These are phyloP conservation scores for Apiotrichum montevideense DNA, from an alignment of 1,284 basidiomycete genomes.

Conservation along the genomic window DNA sequence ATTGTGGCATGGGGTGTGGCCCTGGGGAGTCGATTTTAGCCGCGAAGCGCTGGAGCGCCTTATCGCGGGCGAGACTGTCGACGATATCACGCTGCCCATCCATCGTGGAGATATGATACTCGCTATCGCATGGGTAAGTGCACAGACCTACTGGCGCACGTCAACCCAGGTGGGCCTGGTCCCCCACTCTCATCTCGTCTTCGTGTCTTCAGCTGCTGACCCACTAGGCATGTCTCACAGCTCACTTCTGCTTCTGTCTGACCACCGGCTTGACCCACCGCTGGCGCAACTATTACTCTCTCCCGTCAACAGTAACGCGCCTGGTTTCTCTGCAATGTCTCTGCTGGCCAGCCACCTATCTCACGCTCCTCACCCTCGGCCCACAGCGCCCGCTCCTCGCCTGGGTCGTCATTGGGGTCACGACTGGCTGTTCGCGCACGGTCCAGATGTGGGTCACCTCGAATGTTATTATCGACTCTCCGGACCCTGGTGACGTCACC, in stretches of 20 bases:
- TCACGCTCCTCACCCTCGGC: slow-evolving; percentile 44
- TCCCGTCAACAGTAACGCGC: slow-evolving; percentile 46
- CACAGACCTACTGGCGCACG: too few relatives aligned
- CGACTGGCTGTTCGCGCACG: slow-evolving; percentile 42
- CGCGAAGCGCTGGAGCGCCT: slow-evolving; percentile 37
- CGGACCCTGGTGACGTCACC: background rate
- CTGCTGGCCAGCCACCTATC: slow-evolving; percentile 48
- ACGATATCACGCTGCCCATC: slow-evolving; percentile 21
- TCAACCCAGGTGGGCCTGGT: too few relatives aligned
- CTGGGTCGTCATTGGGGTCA: slow-evolving; percentile 49
- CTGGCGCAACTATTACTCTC: slow-evolving; percentile 48
- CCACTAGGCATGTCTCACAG: slow-evolving; percentile 42
- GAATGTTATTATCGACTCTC: slow-evolving; percentile 31
- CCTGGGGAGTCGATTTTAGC: slow-evolving; percentile 40
- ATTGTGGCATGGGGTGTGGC: slow-evolving; percentile 37
- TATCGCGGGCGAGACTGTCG: slow-evolving; percentile 18
- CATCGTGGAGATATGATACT: slow-evolving; percentile 36
- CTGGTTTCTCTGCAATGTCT: slow-evolving; percentile 48
- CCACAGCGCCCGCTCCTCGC: slow-evolving; percentile 39
- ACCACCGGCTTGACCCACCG: slow-evolving; percentile 47
- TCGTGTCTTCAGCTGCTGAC: background rate
- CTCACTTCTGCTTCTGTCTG: slow-evolving; percentile 46
- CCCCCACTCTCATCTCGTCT: too few relatives aligned
- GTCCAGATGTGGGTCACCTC: slow-evolving; percentile 49
- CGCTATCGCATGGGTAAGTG: slow-evolving; percentile 38